Base-by-base conservation (phyloP, 768 basidiomycete genomes). In the Lactarius tabidus region DNA sequence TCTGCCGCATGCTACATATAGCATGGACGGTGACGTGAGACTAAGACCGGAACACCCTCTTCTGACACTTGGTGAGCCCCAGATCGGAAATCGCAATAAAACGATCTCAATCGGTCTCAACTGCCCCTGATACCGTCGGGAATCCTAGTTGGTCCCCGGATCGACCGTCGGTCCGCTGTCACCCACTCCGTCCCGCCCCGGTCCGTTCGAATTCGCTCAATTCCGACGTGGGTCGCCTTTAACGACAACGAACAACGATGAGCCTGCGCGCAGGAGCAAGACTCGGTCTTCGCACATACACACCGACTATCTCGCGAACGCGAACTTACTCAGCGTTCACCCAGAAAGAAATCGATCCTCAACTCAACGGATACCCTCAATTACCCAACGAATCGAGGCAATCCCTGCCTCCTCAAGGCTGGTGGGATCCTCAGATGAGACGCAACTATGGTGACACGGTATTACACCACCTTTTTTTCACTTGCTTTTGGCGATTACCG, bases 371-470 rank as follows among this genome's bases (percentile, higher is more conserved):
- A 70, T 92, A 94, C 70, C 91, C 91, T 10, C 79, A 86, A 65
- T 80, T 91, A 7, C 89, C 90, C 41, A 79, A 79, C 74, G 78
- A 85, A 51, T 89, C 88, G 12, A 80, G 82, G 70, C 90, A 92
- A 71, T 78, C 80, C 10, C 81, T 87, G 14, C 78, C 84, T 26
- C 78, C 91, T 0, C 78, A 75, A 57, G 88, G 89, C 52, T 94
- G 91, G 91, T 82, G 87, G 72, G 92, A 94, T 73, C 73, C 74
- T 39, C 84, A 90, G 71, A 82, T 88, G 79, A 81, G 92, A 67
- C 84, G 91, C 61, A 92, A 94, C 73, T 87, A 87, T 77, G 90
- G 88, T 57, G 91, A 94, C 66, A 79, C 88, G 51, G 92, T 92
- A 70, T 68, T 83, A 75, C 31, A 6, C 17, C 36, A 48, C 63